Base-by-base conservation (phyloP, 345 rosid genomes). In the Xanthoceras sorbifolium region DNA sequence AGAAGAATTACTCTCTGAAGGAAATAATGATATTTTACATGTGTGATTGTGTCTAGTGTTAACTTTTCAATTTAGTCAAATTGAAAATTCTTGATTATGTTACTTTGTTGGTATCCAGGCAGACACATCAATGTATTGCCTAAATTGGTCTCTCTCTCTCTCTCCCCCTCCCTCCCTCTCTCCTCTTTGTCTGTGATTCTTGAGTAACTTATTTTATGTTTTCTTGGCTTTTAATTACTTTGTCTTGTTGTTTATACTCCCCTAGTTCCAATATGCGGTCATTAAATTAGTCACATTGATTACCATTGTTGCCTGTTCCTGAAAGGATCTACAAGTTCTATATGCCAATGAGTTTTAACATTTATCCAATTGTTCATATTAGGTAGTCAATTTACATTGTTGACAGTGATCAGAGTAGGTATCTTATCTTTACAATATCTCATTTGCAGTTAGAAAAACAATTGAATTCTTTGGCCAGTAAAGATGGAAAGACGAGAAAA, bases 391-490 rank as follows among this genome's bases (percentile, higher is more conserved):
- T 38, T 12, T 17, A 31, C 57, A 2, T 23, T 42, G 31, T 38
- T 29, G 14, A 31, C 11, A n/a, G 15, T 74, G 46, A 64, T 46
- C n/a, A 6, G 31, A 64, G 22, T 23, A 32, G 48, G 46, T 32
- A 52, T 57, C 38, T 57, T 69, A 42, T 32, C 10, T 36, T 31
- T n/a, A n/a, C 23, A 32, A 8, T 42, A 9, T 59, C 38, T 50
- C 4, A 0, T 69, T 67, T 82, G 90, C 94, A 96, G 99, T 74
- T 93, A 70, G 97, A 91, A 79, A 87, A 83, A 76, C 92, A 89
- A 76, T 73, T 93, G 84, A 85, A 86, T 74, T 84, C 84, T 46
- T 69, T 84, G 72, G 64, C 82, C 64, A 78, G 68, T 34, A 85
- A 76, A 81, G 85, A 81, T 55, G 85, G 83, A 66, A 75, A 34